phyloP scores from a whole-genome alignment of 2,329 filamentous ascomycete species.

The Sporothrix curviconia region DNA sequence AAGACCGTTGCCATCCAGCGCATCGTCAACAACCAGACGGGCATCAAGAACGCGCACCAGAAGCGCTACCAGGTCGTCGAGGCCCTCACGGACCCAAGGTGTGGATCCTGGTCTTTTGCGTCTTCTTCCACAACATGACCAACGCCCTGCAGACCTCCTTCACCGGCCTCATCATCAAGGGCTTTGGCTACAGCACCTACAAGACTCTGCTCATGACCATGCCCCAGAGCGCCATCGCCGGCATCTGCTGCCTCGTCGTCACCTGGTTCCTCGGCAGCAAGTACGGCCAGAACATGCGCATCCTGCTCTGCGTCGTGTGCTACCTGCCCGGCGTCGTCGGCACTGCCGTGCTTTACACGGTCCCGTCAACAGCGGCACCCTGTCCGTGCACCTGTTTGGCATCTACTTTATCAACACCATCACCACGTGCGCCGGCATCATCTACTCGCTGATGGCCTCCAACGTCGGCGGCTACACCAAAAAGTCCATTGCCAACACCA shows the following conservation, averaged over 20 bases:
- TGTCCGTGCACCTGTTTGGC: too few species aligned
- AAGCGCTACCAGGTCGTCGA: constrained; percentile 28
- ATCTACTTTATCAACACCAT: constrained; percentile 19
- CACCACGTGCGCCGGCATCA: constrained; percentile 30
- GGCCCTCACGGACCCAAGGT: constrained; percentile 27
- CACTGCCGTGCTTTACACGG: constrained; percentile 18
- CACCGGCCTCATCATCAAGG: constrained; percentile 44
- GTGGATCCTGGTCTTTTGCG: constrained; percentile 18
- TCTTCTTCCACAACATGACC: constrained; percentile 5
- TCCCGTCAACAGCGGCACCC: constrained; percentile 15
- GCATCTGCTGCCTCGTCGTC: constrained; percentile 25
- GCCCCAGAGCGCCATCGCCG: constrained; percentile 25
- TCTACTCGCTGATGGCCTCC: constrained; percentile 41
- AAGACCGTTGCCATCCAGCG: constrained; percentile 26
- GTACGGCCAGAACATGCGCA: constrained; percentile 34
- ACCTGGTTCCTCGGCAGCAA: constrained; percentile 24
- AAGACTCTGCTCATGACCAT: constrained; percentile 31
- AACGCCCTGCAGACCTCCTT: constrained; percentile 28
- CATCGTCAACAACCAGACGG: constrained; percentile 29
- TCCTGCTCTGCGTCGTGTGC: constrained; percentile 23
- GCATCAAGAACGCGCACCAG: constrained; percentile 27
- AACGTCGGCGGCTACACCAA: constrained; percentile 45
- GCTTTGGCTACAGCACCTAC: constrained; percentile 43
- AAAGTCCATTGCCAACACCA: constrained; percentile 49
- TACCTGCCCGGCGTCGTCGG: constrained; percentile 19